Base-by-base conservation (phyloP, 2,329 filamentous ascomycete species). In the Phyllosticta citrichinensis region DNA sequence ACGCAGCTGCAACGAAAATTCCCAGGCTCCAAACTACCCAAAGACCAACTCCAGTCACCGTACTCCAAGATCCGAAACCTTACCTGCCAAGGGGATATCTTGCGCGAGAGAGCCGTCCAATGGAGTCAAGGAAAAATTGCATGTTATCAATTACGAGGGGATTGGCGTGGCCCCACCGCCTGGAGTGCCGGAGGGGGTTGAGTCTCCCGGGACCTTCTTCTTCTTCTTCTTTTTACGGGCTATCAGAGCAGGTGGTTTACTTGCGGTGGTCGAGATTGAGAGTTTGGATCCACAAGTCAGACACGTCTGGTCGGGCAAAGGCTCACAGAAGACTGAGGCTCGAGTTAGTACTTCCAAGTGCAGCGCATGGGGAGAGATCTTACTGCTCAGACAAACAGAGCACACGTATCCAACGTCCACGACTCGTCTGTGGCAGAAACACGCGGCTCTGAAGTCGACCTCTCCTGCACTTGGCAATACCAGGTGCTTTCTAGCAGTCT, bases 391-490 rank as follows among this genome's bases (percentile, higher is more conserved):
- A 71, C 94, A 99, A 67, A 99, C 91, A 63, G 90, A 96, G 78
- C 94, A 99, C 47, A 99, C 93, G 71, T 90, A 99, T 9, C 92
- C 94, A 1, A 92, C 85, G 74, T 97, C 91, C 52, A 99, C 87
- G 20, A 97, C 91, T 40, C 84, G 85, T 57, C 93, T 83, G 75
- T 99, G 94, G 72, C 94, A 99, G 77, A 99, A 99, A 72, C 94
- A 99, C 3, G 94, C 94, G n/a, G 95, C 93, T 52, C 94, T 85
- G 73, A 99, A 99, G 75, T 99, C 95, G 52, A 99, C 91, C 53
- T 88, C 86, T 61, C 92, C 88, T 47, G 90, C 87, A 8, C 88
- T 90, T 0, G 94, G 92, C 4, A 87, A 79, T 52, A 96, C 82
- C 52, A 99, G 77, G 62, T 87, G 82, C 54, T 81, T 74, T 10